phyloP scores from a whole-genome alignment of 352 stramenopile species.

The Thraustotheca clavata region DNA sequence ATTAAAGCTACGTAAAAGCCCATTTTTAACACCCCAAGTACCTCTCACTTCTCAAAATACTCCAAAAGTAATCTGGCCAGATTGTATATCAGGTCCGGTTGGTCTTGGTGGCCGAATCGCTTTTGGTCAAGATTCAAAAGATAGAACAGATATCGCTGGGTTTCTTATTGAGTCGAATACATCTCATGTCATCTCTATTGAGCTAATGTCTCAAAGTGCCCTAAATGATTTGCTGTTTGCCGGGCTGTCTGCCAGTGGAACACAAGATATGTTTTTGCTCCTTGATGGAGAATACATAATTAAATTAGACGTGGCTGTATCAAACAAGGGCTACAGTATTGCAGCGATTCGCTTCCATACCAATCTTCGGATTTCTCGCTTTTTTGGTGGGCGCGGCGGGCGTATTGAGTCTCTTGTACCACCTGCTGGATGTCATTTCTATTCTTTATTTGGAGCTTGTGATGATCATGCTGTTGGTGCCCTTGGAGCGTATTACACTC shows the following conservation, averaged over 20 bases:
- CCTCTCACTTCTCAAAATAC: no score
- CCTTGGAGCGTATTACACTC: neutral
- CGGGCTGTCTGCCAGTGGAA: conserved; percentile 7
- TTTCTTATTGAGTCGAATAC: conserved; percentile 7
- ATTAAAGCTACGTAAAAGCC: neutral
- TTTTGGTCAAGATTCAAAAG: conserved; percentile 14
- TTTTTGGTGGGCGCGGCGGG: conserved; percentile 25
- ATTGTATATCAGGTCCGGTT: neutral
- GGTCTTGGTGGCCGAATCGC: neutral
- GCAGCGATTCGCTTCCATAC: conserved; percentile 27
- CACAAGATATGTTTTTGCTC: conserved; percentile 19
- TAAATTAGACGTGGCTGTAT: conserved; percentile 7
- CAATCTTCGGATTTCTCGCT: conserved; percentile 30
- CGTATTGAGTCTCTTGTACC: conserved; percentile 26
- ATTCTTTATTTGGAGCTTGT: conserved; percentile 16
- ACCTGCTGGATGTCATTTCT: conserved; percentile 26
- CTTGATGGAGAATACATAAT: conserved; percentile 14
- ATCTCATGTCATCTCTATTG: conserved; percentile 6
- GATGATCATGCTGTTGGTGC: neutral
- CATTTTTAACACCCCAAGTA: neutral
- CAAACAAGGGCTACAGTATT: neutral
- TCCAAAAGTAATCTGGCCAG: conserved; percentile 1
- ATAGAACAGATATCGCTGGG: neutral
- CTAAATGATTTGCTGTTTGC: conserved; percentile 18
- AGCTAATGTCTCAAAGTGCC: conserved; percentile 2